Evolutionary conservation across 2,329 filamentous ascomycete species (phyloP).

Genomic region (Penicillium sp.): DNA sequence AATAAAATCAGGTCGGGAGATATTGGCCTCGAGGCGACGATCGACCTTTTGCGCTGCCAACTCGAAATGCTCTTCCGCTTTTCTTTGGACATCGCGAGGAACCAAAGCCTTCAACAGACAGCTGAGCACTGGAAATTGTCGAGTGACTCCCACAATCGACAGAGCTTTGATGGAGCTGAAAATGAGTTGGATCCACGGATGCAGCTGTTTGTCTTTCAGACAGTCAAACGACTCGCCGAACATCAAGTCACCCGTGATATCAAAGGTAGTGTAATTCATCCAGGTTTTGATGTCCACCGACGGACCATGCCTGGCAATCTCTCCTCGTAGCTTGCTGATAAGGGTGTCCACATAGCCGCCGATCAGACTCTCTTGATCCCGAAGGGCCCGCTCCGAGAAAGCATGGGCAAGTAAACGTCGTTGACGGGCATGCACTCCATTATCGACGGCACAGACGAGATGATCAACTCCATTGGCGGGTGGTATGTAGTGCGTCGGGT

Average conservation of each 20-base stretch:
- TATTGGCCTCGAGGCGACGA: slow-evolving; percentile 15
- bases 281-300: slow-evolving; percentile 28
- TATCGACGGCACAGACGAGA: slow-evolving; percentile 16
- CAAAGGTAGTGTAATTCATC: slow-evolving; percentile 36
- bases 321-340: slow-evolving; percentile 16
- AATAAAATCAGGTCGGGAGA: slow-evolving; percentile 22
- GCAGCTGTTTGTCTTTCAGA: slow-evolving; percentile 32
- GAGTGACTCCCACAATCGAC: slow-evolving; percentile 10
- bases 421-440: slow-evolving; percentile 18
- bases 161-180: slow-evolving; percentile 25
- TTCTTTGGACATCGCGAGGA: slow-evolving; percentile 8
- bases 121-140: slow-evolving; percentile 18
- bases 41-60: slow-evolving; percentile 18
- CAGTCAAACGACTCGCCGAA: slow-evolving; percentile 40
- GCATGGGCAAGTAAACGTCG: slow-evolving; percentile 23
- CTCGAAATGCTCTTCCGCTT: slow-evolving; percentile 18
- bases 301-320: slow-evolving; percentile 2
- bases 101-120: slow-evolving; percentile 9
- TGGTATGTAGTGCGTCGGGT: slow-evolving; percentile 15
- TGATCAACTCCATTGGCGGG: slow-evolving; percentile 36
- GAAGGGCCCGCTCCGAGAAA: slow-evolving; percentile 28
- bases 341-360: slow-evolving; percentile 24
- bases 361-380: slow-evolving; percentile 28
- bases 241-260: slow-evolving; percentile 37
- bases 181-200: slow-evolving; percentile 40